These are phyloP conservation scores for Mariannaea elegans DNA, from an alignment of 2,329 filamentous ascomycete species.

Conservation along the genomic window DNA sequence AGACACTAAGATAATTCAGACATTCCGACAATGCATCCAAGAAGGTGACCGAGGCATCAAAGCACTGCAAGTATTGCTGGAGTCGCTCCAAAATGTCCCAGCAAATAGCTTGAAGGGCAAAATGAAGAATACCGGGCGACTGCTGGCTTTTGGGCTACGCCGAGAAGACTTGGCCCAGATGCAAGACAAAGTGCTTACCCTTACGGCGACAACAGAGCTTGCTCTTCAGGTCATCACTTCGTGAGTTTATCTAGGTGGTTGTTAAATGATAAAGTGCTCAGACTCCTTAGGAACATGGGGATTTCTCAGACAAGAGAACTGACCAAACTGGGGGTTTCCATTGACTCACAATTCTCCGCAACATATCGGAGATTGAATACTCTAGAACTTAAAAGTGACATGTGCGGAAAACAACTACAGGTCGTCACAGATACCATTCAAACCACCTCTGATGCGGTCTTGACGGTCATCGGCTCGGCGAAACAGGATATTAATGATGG, in stretches of 20 bases:
- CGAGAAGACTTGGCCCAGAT: not conserved
- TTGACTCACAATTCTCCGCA: not conserved
- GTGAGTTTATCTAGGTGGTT: not conserved
- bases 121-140: not conserved
- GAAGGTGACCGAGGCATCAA: not conserved
- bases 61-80: not conserved
- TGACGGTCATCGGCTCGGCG: not conserved
- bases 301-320: not conserved
- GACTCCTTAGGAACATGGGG: not conserved
- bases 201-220: not conserved
- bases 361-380: not conserved
- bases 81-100: not conserved
- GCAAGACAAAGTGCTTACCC: not conserved
- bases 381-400: not conserved
- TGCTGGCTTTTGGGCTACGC: not conserved
- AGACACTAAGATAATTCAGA: not conserved
- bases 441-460: not conserved
- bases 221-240: slow-evolving; percentile 2
- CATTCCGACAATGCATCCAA: not conserved
- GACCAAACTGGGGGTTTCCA: not conserved
- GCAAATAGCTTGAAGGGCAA: not conserved
- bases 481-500: not conserved
- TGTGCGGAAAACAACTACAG: not conserved
- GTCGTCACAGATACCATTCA: not conserved
- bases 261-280: not conserved